A percentile compares a stretch with the other conserved stretches of the same genome.
These are phyloP conservation scores for Scytalidium lignicola DNA, from an alignment of 2,329 filamentous ascomycete species.

Conservation along the genomic window DNA sequence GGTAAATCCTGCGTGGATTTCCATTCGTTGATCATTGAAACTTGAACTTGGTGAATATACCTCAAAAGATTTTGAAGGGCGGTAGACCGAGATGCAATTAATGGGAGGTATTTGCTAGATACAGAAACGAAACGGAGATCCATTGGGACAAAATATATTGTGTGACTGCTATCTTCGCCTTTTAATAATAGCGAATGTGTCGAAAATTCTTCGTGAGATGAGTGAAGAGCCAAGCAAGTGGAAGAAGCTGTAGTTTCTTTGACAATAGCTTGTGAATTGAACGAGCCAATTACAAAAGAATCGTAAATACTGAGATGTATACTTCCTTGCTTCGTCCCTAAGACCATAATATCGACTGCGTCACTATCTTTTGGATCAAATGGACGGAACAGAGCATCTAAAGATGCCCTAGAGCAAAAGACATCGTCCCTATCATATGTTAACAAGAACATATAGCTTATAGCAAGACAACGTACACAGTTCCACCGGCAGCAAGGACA, in stretches of 20 bases:
- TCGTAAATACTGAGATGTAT: slow-evolving; percentile 81
- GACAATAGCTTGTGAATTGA: slow-evolving; percentile 40
- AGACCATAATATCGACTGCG: slow-evolving; percentile 72
- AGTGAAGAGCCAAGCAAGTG: slow-evolving; percentile 47
- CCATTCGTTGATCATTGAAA: slow-evolving; percentile 77
- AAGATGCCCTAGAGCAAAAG: slow-evolving; percentile 27
- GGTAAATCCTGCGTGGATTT: slow-evolving; percentile 77
- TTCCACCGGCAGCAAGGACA: slow-evolving; percentile 60
- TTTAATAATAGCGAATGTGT: slow-evolving; percentile 68
- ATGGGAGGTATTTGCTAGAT: slow-evolving; percentile 72
- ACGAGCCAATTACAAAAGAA: slow-evolving; percentile 71
- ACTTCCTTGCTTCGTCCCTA: slow-evolving; percentile 64
- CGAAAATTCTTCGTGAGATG: slow-evolving; percentile 68
- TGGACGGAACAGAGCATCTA: slow-evolving; percentile 28
- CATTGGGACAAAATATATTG: slow-evolving; percentile 64
- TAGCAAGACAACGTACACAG: slow-evolving; percentile 46
- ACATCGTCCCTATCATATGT: slow-evolving; percentile 25
- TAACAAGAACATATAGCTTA: slow-evolving; percentile 1
- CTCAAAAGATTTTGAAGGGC: slow-evolving; percentile 80
- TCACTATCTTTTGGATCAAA: slow-evolving; percentile 58
- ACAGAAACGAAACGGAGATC: slow-evolving; percentile 79
- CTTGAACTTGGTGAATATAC: slow-evolving; percentile 76
- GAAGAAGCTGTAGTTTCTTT: slow-evolving; percentile 11
- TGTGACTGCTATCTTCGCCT: slow-evolving; percentile 33
- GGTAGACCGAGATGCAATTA: slow-evolving; percentile 82